Base-by-base conservation (phyloP, 208 protist genomes). In the Wallacemonas sp. region DNA sequence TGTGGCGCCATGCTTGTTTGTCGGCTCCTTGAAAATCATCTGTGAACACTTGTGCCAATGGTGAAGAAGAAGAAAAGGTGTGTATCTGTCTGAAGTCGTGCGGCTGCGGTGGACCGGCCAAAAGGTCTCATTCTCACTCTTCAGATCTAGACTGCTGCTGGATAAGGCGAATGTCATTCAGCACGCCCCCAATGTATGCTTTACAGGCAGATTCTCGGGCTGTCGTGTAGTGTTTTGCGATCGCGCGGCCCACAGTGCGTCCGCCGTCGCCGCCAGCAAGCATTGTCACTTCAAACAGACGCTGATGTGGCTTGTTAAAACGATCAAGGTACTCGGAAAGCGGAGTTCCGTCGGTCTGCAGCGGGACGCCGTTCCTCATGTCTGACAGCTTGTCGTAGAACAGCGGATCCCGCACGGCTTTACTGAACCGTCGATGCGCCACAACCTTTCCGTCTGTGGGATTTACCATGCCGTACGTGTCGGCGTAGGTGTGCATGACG, bases 251-350 rank as follows among this genome's bases (percentile, higher is more conserved):
- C 6, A 90, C 66, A 1, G 80, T 46, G 12, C 68, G 60, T 14
- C 77, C 72, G 14, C 82, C 76, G 15, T 68, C 56, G 1, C 46
- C 51, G 5, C 67, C 36, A 8, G 76, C 75, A n/a, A 76, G 42
- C 64, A 95, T 80, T 0, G 84, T 80, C 33, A 95, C 90, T 39
- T 95, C 90, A 62, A 91, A 95, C 1, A 95, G 62, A 0, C 86
- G 75, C 12, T 51, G 33, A 58, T 93, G 89, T 5, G 79, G 64
- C 15, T 55, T 49, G 8, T 62, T 28, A 38, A 95, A 79, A 17
- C 64, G 49, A 42, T 92, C 74, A 2, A 95, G 61, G 64, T 84
- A 88, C 15, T 67, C 63, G 0, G 62, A 30, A 5, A 89, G 56
- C 6, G 81, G 44, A 49, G 81, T 71, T 0, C 89, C 89, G 30